Base-by-base conservation (phyloP, 352 stramenopile species). In the Phytopythium sindhum region DNA sequence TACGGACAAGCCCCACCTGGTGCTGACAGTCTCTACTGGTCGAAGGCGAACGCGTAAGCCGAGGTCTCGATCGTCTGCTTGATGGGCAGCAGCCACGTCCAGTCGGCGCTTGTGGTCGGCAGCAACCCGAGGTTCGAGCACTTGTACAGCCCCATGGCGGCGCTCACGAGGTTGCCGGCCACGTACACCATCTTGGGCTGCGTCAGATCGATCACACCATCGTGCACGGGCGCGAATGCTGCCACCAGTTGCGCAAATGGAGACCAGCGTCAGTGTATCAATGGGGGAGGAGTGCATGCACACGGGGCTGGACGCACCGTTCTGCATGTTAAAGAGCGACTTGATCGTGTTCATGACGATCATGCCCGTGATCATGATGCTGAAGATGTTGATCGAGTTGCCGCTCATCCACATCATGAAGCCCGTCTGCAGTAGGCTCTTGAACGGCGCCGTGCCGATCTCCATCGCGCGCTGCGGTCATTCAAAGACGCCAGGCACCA, bases 331-430 rank as follows among this genome's bases (percentile, higher is more conserved):
- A 60, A 97, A 88, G 62, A 97, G 77, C 35, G 88, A 92, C 79
- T 97, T 97, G 73, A 93, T 64, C 12, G 90, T 96, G 74, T 96
- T 97, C 79, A 95, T 91, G 60, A 97, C 74, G 68, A 96, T 95
- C 89, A 97, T 97, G 61, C 76, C 90, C 9, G 88, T 97, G 74
- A 97, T 93, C 91, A 97, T 97, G 75, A 97, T 97, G 63, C 86
- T 96, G 72, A 98, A 98, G 65, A 98, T 98, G 75, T 98, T 97
- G 69, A 98, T 90, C 53, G 89, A 90, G 64, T 91, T 95, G 61
- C 93, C 93, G 59, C 86, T 96, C 93, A 98, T 98, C 89, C 92
- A 98, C 88, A 98, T 97, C 93, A 98, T 98, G 70, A 98, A 96
- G 29, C 80, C 93, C 24, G 95, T 97, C 70, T 98, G 96, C 63